phyloP scores from a whole-genome alignment of 2,329 filamentous ascomycete genomes.

The Ophiocordyceps camponoti-saundersi region DNA sequence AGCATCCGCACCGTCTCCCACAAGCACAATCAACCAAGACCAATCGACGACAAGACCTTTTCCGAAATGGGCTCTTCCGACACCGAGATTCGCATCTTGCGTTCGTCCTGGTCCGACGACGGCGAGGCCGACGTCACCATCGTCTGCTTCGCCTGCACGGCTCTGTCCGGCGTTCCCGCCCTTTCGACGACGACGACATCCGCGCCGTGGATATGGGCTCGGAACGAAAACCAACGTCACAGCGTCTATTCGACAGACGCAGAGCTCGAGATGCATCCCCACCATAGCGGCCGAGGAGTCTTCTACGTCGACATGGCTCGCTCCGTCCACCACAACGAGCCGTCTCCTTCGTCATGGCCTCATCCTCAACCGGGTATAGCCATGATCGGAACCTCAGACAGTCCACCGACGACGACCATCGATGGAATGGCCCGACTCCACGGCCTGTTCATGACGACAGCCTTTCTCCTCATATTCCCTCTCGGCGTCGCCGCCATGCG shows the following conservation, averaged over 20 bases:
- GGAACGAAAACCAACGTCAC: constrained; percentile 8
- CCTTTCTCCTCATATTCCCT: constrained; percentile 5
- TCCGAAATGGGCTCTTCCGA: constrained; percentile 1
- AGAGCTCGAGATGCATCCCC: constrained; percentile 4
- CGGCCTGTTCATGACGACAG: constrained; percentile 5
- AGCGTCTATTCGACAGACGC: constrained; percentile 3
- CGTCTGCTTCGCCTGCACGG: constrained; percentile 9
- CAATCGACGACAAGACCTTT: not conserved
- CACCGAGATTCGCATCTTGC: constrained; percentile 2
- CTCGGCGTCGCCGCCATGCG: constrained; percentile 5
- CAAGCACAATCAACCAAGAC: constrained; percentile 3
- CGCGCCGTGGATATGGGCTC: constrained; percentile 11
- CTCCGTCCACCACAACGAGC: constrained; percentile 3
- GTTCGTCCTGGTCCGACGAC: constrained; percentile 5
- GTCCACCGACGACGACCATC: not conserved
- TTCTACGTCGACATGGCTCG: constrained; percentile 7
- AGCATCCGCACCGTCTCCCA: constrained; percentile 4
- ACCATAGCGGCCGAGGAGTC: constrained; percentile 4
- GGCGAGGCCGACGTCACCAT: constrained; percentile 1
- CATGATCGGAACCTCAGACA: constrained; percentile 3
- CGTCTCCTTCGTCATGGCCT: constrained; percentile 1
- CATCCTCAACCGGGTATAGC: constrained; percentile 1
- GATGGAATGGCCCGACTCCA: constrained; percentile 3
- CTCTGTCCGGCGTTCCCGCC: constrained; percentile 4
- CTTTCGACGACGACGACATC: constrained; percentile 5